Percentiles rank a stretch among this genome's conserved stretches.
These are phyloP conservation scores for Urtica urens DNA, from an alignment of 306 rosid species.

Conservation along the genomic window DNA sequence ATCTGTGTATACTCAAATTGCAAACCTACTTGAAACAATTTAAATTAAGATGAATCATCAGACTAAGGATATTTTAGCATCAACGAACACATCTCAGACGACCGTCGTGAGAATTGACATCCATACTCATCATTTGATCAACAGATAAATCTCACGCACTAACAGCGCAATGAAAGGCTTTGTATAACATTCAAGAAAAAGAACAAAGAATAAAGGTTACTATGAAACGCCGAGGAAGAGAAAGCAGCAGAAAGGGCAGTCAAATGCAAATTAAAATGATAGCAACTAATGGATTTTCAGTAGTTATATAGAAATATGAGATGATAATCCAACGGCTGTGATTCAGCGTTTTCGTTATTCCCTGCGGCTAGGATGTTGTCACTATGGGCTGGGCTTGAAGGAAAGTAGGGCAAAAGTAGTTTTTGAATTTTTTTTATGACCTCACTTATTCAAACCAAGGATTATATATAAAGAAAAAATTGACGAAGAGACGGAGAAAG, in stretches of 20 bases:
- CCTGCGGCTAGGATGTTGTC: background rate
- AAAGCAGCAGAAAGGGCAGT: no score
- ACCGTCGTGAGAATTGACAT: slow-evolving; percentile 17
- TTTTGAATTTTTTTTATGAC: background rate
- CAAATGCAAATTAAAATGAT: no score
- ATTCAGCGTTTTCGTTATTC: background rate
- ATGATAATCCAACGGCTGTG: slow-evolving; percentile 4
- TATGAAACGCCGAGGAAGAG: background rate
- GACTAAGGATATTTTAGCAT: slow-evolving; percentile 3
- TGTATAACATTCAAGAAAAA: background rate
- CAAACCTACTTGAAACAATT: no score
- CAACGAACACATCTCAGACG: slow-evolving; percentile 13
- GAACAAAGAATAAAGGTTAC: background rate
- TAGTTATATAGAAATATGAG: background rate
- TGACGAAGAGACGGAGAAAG: no score
- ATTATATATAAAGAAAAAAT: no score
- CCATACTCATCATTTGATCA: slow-evolving; percentile 14
- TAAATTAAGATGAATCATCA: slow-evolving; percentile 9
- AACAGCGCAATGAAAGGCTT: no score
- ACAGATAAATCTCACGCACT: background rate
- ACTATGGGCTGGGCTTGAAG: background rate
- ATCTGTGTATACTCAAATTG: background rate
- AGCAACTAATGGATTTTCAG: background rate
- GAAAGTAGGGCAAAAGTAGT: no score
- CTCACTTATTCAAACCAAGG: background rate